Evolutionary conservation across 2,329 filamentous ascomycete genomes (phyloP), one percentile per base, ranked within the genome.

Genomic region (Metarhizium album): DNA sequence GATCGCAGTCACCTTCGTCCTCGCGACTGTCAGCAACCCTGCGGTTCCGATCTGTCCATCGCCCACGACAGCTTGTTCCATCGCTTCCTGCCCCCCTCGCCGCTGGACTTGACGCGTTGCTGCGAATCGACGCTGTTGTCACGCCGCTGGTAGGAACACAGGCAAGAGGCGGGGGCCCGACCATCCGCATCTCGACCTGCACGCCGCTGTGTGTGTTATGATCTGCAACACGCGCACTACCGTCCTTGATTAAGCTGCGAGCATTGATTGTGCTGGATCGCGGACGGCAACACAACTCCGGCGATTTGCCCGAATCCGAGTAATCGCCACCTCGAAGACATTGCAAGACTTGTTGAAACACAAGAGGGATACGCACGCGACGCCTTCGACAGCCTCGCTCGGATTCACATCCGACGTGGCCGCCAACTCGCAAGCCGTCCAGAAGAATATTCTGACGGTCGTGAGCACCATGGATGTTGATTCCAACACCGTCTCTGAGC

Each of bases 401-500:
- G 27, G 31, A 24, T 24, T 47, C 2, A 27, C 31, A 38, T 16
- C 20, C n/a, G 16, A 31, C 45, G n/a, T 23, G 31, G 31, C 2
- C 33, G 8, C 31, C 5, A 23, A 38, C 18, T 43, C 4, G 40
- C 2, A 43, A 23, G 16, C 18, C 22, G 22, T 5, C 40, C 18
- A 7, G 20, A 23, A 22, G 20, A 45, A n/a, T 20, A 37, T 22
- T n/a, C 3, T 14, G 33, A 18, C 22, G 4, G 35, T 42, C 23
- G 24, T 24, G 6, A 29, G 37, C 20, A n/a, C 9, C n/a, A 47
- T 49, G 48, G 46, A 48, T 33, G 2, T 51, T 13, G 52, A 49
- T 20, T 23, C 47, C 22, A 51, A 51, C 42, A 22, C 45, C 23
- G 29, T 46, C 13, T 45, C 49, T 23, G 40, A 42, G 40, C 52